A percentile compares a stretch with the other conserved stretches of the same genome.
Evolutionary conservation across 1,284 basidiomycete species (phyloP).

Genomic region (Sphagnurus paluster): DNA sequence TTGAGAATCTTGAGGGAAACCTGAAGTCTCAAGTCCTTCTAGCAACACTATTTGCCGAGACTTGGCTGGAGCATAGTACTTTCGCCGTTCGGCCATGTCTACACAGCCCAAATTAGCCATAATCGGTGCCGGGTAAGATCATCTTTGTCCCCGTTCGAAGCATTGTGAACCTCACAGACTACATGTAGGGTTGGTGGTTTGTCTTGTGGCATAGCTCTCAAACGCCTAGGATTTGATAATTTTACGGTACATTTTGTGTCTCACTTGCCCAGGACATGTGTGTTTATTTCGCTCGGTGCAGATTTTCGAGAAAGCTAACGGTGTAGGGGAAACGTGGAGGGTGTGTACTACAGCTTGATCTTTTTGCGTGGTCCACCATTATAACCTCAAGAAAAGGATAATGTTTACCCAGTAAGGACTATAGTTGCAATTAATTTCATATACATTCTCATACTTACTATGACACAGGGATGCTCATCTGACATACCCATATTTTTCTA

Average conservation of each 20-base stretch:
- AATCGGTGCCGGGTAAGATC: conserved; percentile 39
- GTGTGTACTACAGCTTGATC: conserved; percentile 21
- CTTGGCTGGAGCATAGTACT: too few species aligned
- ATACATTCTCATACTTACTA: not conserved
- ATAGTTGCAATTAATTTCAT: not conserved
- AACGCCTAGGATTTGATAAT: conserved; percentile 32
- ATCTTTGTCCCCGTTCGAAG: conserved; percentile 7
- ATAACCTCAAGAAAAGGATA: conserved; percentile 16
- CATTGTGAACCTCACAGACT: not conserved
- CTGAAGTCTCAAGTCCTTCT: too few species aligned
- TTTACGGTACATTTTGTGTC: conserved; percentile 27
- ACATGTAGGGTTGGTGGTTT: conserved; percentile 29
- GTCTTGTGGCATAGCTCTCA: conserved; percentile 32
- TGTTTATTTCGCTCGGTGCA: conserved; percentile 11
- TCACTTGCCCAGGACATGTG: not conserved
- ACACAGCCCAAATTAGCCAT: conserved; percentile 34
- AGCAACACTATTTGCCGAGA: too few species aligned
- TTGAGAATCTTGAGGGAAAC: too few species aligned
- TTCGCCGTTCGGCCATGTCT: too few species aligned
- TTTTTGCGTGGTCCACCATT: not conserved
- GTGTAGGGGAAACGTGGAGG: conserved; percentile 39
- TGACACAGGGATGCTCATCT: conserved; percentile 28
- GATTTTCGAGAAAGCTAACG: conserved; percentile 35
- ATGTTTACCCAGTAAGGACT: conserved; percentile 23
- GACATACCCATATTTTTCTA: conserved; percentile 33